phyloP scores from a whole-genome alignment of 306 rosid species.

The Cajanus cajan region DNA sequence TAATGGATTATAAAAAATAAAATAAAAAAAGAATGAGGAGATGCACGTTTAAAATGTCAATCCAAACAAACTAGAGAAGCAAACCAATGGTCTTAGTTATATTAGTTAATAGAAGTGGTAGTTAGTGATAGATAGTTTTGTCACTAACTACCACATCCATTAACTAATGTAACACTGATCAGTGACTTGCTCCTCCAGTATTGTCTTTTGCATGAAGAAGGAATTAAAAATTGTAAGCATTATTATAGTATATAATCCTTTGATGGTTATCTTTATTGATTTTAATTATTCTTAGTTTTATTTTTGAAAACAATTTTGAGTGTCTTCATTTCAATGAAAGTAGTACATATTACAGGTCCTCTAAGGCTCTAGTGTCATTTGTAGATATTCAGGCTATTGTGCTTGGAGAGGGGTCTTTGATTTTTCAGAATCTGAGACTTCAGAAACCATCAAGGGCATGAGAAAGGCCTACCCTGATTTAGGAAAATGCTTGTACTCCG shows the following conservation, averaged over 20 bases:
- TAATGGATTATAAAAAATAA: too few species aligned
- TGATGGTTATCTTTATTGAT: background rate
- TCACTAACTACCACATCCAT: background rate
- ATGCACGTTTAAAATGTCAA: too few species aligned
- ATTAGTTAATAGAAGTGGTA: background rate
- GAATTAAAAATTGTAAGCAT: background rate
- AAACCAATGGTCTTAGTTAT: background rate
- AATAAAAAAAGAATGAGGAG: too few species aligned
- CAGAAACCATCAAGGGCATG: constrained; percentile 51
- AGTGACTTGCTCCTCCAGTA: background rate
- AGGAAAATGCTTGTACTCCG: constrained; percentile 82
- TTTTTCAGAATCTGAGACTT: constrained; percentile 55
- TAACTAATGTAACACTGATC: background rate
- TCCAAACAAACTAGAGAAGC: background rate
- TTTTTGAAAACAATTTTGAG: background rate
- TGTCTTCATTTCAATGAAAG: background rate
- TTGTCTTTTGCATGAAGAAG: background rate
- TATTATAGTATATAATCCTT: background rate
- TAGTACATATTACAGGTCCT: background rate
- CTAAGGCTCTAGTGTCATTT: background rate
- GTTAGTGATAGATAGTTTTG: background rate
- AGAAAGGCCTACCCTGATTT: constrained; percentile 66
- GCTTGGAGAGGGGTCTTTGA: constrained; percentile 94
- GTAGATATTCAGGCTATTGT: constrained; percentile 80
- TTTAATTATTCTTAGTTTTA: background rate